phyloP scores from a whole-genome alignment of 805 yeast genomes.

The Wickerhamomyces strasburgensis region DNA sequence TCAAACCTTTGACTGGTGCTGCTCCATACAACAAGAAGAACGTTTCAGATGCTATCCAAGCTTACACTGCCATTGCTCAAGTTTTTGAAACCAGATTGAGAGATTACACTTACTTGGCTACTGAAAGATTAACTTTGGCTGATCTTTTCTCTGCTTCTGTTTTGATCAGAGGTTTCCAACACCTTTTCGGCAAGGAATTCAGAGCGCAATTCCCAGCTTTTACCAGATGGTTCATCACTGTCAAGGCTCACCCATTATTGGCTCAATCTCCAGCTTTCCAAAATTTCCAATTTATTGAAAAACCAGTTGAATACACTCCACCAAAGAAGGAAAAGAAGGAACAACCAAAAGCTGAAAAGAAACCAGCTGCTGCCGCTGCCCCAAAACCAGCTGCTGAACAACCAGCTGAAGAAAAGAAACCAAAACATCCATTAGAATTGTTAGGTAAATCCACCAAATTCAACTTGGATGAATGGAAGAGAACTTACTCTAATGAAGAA shows the following conservation, averaged over 20 bases:
- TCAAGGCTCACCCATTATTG: slow-evolving; percentile 40
- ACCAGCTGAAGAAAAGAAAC: slow-evolving; percentile 61
- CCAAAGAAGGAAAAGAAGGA: slow-evolving; percentile 62
- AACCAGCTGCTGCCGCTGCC: slow-evolving; percentile 28
- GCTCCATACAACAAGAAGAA: slow-evolving; percentile 73
- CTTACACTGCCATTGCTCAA: slow-evolving; percentile 34
- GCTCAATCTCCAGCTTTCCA: slow-evolving; percentile 36
- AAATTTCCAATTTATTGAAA: slow-evolving; percentile 54
- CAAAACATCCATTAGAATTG: slow-evolving; percentile 86
- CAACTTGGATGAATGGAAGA: slow-evolving; percentile 90
- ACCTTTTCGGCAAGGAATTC: slow-evolving; percentile 62
- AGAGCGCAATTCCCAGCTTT: slow-evolving; percentile 55
- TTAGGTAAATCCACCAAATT: slow-evolving; percentile 68
- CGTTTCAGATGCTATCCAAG: slow-evolving; percentile 41
- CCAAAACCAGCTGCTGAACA: slow-evolving; percentile 33
- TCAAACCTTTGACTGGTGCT: slow-evolving; percentile 59
- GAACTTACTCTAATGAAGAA: slow-evolving; percentile 94
- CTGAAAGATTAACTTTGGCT: slow-evolving; percentile 62
- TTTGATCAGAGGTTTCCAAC: slow-evolving; percentile 49
- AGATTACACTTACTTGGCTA: slow-evolving; percentile 62
- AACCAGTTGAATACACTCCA: slow-evolving; percentile 62
- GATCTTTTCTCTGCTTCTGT: slow-evolving; percentile 53
- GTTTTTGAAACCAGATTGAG: slow-evolving; percentile 53
- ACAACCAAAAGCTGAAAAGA: slow-evolving; percentile 30
- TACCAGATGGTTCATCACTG: slow-evolving; percentile 69